These are phyloP conservation scores for Clausena lansium DNA, from an alignment of 345 rosid genomes.

Conservation along the genomic window DNA sequence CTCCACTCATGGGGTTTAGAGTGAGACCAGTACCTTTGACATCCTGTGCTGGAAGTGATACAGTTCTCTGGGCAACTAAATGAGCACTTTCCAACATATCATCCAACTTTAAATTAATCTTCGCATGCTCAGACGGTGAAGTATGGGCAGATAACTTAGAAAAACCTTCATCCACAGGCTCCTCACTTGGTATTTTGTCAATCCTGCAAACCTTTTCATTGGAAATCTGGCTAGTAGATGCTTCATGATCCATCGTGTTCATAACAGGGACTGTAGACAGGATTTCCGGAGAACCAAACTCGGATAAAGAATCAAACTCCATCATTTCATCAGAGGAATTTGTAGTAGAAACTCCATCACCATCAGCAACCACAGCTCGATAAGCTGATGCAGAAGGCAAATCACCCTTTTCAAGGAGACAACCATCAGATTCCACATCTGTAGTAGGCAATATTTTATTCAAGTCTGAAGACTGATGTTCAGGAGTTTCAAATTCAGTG, in stretches of 20 bases:
- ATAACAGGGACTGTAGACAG: conserved; percentile 20
- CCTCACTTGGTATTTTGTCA: conserved; percentile 31
- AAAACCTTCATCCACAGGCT: conserved; percentile 26
- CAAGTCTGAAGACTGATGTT: conserved; percentile 20
- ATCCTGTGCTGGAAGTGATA: conserved; percentile 29
- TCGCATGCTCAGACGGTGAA: conserved; percentile 28
- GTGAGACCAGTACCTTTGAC: conserved; percentile 24
- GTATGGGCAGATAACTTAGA: conserved; percentile 28
- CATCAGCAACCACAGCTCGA: conserved; percentile 29
- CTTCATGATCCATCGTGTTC: conserved; percentile 25
- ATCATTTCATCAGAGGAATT: conserved; percentile 35
- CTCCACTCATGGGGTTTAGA: conserved; percentile 29
- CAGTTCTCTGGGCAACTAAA: conserved; percentile 28
- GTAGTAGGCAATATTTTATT: conserved; percentile 25
- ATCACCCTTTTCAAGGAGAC: conserved; percentile 23
- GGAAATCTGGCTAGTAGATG: conserved; percentile 24
- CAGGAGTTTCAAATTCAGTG: conserved; percentile 23
- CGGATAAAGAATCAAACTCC: conserved; percentile 35
- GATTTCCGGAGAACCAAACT: conserved; percentile 39
- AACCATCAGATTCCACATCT: conserved; percentile 27
- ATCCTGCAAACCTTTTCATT: conserved; percentile 30
- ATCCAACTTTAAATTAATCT: conserved; percentile 23
- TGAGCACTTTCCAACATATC: conserved; percentile 28
- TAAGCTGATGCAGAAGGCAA: conserved; percentile 26
- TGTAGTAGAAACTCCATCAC: conserved; percentile 32